Evolutionary conservation across 176 grass and related monocot genomes (phyloP), one percentile per base, ranked within the genome.

Genomic region (Ensete ventricosum): DNA sequence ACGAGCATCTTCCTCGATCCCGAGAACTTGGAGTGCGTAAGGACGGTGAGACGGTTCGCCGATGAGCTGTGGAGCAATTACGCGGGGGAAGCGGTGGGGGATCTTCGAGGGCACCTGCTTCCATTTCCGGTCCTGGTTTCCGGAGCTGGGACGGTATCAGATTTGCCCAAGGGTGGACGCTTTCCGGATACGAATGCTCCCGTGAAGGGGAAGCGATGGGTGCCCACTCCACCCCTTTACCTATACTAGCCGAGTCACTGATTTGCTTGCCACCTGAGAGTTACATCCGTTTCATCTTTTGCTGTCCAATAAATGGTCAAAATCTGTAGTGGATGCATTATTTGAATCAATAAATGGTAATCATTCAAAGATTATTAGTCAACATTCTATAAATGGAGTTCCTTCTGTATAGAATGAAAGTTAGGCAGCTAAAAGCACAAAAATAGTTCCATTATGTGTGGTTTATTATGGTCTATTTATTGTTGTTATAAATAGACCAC

Each of bases 91-190:
- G 72, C 19, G 8, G 79, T 84, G 75, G 76, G 85, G 59, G 83
- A 93, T 80, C 79, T 97, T 70, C 85, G 72, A 11, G 83, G 94
- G 0, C 90, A 97, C 80, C 55, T 97, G 60, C 88, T 97, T 12
- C 90, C 94, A 53, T 97, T 91, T 74, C 94, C 94, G 14, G 82
- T 97, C 59, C 71, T 24, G 55, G 90, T 97, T 67, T 90, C 83
- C 6, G 81, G 85, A 48, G 77, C 51, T 14, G 93, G 90, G 23
- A 72, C 82, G 73, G 67, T 97, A 54, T 73, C 54, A 5, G 88
- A 93, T 77, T 70, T 89, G 55, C 71, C 94, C 0, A 62, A 57
- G 25, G 78, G 89, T 77, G 90, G 90, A 19, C 77, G 81, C 22
- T 97, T 93, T 83, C 90, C 94, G 1, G 90, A 90, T 72, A 93